Evolutionary conservation across 192 early-diverging fungal genomes (phyloP), one percentile per base, ranked within the genome.

Genomic region (Linnemannia exigua): DNA sequence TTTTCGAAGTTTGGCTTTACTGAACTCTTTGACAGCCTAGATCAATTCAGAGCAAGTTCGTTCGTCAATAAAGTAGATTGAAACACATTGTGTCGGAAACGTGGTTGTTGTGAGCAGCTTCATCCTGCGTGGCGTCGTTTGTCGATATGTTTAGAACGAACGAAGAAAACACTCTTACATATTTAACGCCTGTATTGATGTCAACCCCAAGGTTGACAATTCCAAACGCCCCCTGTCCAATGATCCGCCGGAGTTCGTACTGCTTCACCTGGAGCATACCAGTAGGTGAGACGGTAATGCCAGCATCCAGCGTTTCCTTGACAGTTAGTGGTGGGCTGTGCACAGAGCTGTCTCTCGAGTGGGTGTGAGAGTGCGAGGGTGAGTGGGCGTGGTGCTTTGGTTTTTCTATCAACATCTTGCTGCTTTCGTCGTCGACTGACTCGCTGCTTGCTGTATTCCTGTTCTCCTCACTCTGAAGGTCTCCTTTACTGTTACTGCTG

Each of bases 11-110:
- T 95, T 93, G 12, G 95, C 89, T 83, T 98, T 99, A 87, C 93
- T 93, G 72, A 97, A 98, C 87, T 97, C 98, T 87, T 99, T 99
- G 76, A 99, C 93, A n/a, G 98, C 98, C 89, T 97, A 80, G 28
- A n/a, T 63, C 58, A n/a, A 31, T 63, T 31, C 41, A 44, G 41
- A 44, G 58, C 58, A 63, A 31, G 9, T 6, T 44, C n/a, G n/a
- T n/a, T n/a, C 19, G 7, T 66, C 28, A 19, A 1, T 70, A 70
- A 38, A 44, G 22, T 63, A 47, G 44, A 22, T 3, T 63, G 58
- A 63, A 15, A 63, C 28, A 63, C 28, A 79, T 38, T 41, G 63
- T 67, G 46, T 20, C 25, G 25, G 70, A 41, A 75, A 72, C 28
- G 41, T 72, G 41, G 28, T n/a, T n/a, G 71, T 63, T 63, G 58